These are phyloP conservation scores for Neocatenulostroma microsporum DNA, from an alignment of 2,329 filamentous ascomycete genomes.

Conservation along the genomic window DNA sequence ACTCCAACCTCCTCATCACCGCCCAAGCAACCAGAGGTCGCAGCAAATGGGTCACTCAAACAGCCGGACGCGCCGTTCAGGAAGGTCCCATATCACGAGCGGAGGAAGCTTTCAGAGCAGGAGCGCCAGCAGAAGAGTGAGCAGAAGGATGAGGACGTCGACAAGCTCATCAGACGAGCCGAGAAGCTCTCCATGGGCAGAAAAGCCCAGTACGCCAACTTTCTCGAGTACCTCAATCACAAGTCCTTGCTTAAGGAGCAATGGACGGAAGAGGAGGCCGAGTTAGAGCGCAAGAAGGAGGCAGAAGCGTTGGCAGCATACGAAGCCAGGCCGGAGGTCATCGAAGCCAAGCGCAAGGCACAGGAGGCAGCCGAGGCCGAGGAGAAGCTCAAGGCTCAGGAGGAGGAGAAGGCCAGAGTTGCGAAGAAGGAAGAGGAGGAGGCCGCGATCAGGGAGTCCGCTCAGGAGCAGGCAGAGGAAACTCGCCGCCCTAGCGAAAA, in stretches of 20 bases:
- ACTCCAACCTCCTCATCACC: no score
- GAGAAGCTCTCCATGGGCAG: no score
- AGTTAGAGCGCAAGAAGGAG: background rate
- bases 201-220: background rate
- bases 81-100: no score
- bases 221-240: no score
- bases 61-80: no score
- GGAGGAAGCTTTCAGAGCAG: no score
- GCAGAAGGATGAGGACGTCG: no score
- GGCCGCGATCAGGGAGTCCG: slow-evolving; percentile 1
- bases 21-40: no score
- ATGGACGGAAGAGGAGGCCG: background rate
- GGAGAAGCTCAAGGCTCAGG: slow-evolving; percentile 4
- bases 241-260: no score
- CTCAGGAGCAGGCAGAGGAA: slow-evolving; percentile 1
- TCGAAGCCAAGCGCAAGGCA: slow-evolving; percentile 1
- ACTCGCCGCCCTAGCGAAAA: slow-evolving; percentile 4
- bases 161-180: no score
- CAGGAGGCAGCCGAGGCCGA: background rate
- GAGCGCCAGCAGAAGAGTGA: no score
- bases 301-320: background rate
- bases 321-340: background rate
- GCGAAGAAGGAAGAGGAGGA: slow-evolving; percentile 3
- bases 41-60: no score
- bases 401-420: slow-evolving; percentile 3